Base-by-base conservation (phyloP, 306 rosid species). In the Hippophae tibetana region DNA sequence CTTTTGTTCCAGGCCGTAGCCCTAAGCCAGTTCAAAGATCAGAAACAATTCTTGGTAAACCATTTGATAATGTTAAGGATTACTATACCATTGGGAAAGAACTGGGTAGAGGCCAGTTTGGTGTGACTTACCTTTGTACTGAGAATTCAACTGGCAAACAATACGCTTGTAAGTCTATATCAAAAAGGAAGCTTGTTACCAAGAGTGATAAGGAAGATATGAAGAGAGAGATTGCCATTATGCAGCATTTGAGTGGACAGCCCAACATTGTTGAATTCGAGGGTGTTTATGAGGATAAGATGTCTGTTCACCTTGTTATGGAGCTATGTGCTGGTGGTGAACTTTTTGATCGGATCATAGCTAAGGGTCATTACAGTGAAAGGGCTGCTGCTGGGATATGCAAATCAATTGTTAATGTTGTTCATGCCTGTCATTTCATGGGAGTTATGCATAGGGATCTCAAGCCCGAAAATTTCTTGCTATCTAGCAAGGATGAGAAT, bases 391-490 rank as follows among this genome's bases (percentile, higher is more conserved):
- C 94, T 74, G 77, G 86, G 13, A 71, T 90, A 25, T 82, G 93
- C 69, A 73, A 95, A 69, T 75, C 89, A 4, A 75, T 89, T 77
- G 95, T 89, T 63, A 86, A 79, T 53, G 97, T 84, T 70, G 95
- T 89, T 50, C 75, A 89, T 61, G 77, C 78, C 50, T 86, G 97
- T 59, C 89, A 86, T 76, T 89, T 86, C 46, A 86, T 89, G 97
- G 97, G 97, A 8, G 95, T 89, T 48, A 86, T 89, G 93, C 97
- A 89, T 59, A 76, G 95, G 72, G 97, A 89, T 72, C 78, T 89
- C 43, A 86, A 89, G 79, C 97, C 97, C 2, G 95, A 89, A 81
- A 89, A 89, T 81, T 89, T 89, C 82, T 77, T 89, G 78, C 74
- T 86, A 2, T 80, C 97, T 45, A 73, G 90, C 73, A 86, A 79